phyloP scores from a whole-genome alignment of 257 asterid species.

The Gentiana macrophylla region DNA sequence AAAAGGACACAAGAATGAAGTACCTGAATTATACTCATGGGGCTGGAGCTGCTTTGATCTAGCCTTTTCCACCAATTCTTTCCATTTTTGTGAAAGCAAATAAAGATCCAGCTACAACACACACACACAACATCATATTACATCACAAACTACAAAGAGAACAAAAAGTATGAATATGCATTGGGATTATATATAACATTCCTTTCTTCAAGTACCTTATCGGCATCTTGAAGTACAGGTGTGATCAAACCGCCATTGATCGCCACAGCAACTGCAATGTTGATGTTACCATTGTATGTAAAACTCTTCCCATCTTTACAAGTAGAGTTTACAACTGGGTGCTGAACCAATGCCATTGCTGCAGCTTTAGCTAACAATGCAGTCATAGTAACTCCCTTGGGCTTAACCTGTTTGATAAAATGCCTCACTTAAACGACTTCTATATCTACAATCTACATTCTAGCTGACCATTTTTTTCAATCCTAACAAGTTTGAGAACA shows the following conservation, averaged over 20 bases:
- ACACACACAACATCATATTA: not conserved
- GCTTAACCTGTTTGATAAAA: constrained; percentile 45
- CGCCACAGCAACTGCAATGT: constrained; percentile 84
- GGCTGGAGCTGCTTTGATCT: constrained; percentile 85
- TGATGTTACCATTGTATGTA: constrained; percentile 54
- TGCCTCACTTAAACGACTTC: not conserved
- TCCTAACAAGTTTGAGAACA: no score
- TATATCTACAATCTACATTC: not conserved
- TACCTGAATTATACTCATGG: constrained; percentile 76
- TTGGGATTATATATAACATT: no score
- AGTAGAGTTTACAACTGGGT: constrained; percentile 73
- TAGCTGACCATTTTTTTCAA: no score
- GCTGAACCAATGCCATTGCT: constrained; percentile 83
- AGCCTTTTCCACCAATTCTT: constrained; percentile 81
- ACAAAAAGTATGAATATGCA: no score
- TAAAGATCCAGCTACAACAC: constrained; percentile 69
- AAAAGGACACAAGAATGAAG: not conserved
- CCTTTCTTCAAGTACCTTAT: constrained; percentile 35
- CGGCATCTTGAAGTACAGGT: constrained; percentile 87
- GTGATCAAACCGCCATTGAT: constrained; percentile 77
- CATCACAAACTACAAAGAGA: no score
- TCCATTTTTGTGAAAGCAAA: constrained; percentile 73
- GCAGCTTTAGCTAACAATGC: constrained; percentile 84
- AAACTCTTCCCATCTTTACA: constrained; percentile 88
- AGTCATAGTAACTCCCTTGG: constrained; percentile 86